These are phyloP conservation scores for Rhizoclosmatium sp. DNA, from an alignment of 192 early-diverging fungal species.

Conservation along the genomic window DNA sequence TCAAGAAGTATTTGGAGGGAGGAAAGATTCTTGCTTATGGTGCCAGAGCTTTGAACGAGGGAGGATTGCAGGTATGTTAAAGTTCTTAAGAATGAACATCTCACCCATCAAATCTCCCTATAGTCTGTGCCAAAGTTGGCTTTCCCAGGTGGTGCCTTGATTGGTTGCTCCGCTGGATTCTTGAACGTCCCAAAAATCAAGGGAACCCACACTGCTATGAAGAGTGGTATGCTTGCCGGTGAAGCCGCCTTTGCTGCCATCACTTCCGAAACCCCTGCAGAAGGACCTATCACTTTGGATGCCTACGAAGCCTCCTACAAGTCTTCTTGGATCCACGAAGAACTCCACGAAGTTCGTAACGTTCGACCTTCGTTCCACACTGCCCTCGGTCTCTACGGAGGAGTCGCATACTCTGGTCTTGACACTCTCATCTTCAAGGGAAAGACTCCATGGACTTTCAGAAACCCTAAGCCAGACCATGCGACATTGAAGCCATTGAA, in stretches of 20 bases:
- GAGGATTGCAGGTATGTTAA: constrained; percentile 63
- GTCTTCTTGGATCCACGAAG: constrained; percentile 89
- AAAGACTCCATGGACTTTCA: constrained; percentile 91
- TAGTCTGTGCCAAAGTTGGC: constrained; percentile 95
- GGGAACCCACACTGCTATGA: constrained; percentile 99
- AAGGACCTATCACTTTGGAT: constrained; percentile 73
- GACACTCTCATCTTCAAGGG: constrained; percentile 92
- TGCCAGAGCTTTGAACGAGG: constrained; percentile 96
- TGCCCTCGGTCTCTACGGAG: constrained; percentile 86
- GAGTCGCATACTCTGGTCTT: constrained; percentile 85
- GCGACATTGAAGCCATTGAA: constrained; percentile 73
- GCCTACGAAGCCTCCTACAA: constrained; percentile 84
- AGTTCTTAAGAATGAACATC: too few species aligned
- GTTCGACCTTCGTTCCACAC: constrained; percentile 92
- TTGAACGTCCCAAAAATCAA: constrained; percentile 99
- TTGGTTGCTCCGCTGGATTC: constrained; percentile 96
- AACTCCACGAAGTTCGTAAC: constrained; percentile 92
- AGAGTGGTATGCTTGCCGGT: constrained; percentile 95
- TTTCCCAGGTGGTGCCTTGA: constrained; percentile 94
- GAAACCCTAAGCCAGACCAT: constrained; percentile 85
- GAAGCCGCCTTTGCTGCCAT: constrained; percentile 86
- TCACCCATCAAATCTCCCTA: neutral
- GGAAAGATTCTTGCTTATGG: constrained; percentile 92
- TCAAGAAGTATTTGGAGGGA: constrained; percentile 83
- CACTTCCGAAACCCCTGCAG: constrained; percentile 51